Evolutionary conservation across 2,329 filamentous ascomycete species (phyloP), one percentile per base, ranked within the genome.

Genomic region (Cryphonectria radicalis): DNA sequence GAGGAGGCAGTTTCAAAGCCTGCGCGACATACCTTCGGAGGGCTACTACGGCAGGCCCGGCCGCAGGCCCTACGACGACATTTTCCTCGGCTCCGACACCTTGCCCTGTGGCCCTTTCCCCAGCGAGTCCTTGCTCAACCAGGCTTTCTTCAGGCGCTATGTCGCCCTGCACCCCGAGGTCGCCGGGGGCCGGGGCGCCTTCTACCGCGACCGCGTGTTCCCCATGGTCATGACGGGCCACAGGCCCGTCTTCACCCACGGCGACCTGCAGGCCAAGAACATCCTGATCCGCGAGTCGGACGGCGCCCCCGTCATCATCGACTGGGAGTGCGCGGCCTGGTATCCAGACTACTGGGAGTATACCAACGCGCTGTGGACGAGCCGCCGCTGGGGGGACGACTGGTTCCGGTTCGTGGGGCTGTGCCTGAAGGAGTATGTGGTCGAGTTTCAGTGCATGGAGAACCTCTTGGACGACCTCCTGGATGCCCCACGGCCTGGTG

Each of bases 241-340:
- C 73, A 74, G 74, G n/a, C 76, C 81, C 43, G 80, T 84, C 0
- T 84, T 89, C 71, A 85, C 85, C 1, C 86, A 89, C 77, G 82
- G 82, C 3, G 86, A 89, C 75, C 78, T 89, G 14, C 79, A 78
- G 13, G 80, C 79, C 3, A 74, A 82, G 3, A 87, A 87, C 68
- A 84, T 87, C 42, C 71, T 87, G 4, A 77, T 81, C 2, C 72
- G 76, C 1, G 81, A 79, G 3, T 81, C 81, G 22, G 76, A 79
- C 10, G 77, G 85, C 22, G 77, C 78, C 59, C 84, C 80, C 3
- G 25, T 65, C 28, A 79, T 86, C 35, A 70, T 86, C 35, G 85
- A 86, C 73, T 86, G 84, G 84, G 84, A 86, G 74, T 78, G 80
- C 42, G 78, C 81, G 32, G 84, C 83, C 1, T 86, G 82, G 83